Evolutionary conservation across 352 stramenopile species (phyloP).

Genomic region (Globisporangium radiosum): DNA sequence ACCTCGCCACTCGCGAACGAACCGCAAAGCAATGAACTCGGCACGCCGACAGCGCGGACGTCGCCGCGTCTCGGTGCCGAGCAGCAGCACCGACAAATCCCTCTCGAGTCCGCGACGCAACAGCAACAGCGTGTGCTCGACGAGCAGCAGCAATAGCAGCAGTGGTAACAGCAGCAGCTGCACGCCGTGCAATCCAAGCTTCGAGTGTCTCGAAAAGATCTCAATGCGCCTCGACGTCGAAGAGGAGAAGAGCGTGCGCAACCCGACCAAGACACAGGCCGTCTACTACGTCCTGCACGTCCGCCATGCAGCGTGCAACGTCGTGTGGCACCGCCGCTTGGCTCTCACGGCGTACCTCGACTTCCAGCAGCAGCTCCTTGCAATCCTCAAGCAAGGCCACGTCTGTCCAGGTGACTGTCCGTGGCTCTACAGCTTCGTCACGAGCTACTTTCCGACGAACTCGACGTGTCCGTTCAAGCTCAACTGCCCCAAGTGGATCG

Average conservation of each 20-base stretch:
- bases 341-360: neutral
- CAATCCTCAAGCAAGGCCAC: constrained; percentile 8
- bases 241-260: constrained; percentile 5
- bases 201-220: constrained; percentile 9
- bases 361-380: constrained; percentile 6
- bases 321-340: constrained; percentile 6
- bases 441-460: constrained; percentile 13
- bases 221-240: constrained; percentile 7
- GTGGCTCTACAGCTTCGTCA: constrained; percentile 17
- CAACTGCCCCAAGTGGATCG: constrained; percentile 2
- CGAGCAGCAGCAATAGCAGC: neutral
- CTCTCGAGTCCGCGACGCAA: constrained; percentile 3
- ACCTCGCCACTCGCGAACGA: neutral
- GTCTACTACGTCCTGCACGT: constrained; percentile 11
- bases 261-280: neutral
- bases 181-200: constrained; percentile 8
- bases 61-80: neutral
- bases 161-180: constrained; percentile 3
- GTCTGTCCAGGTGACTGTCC: constrained; percentile 11
- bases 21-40: neutral
- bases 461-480: constrained; percentile 7
- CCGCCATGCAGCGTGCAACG: constrained; percentile 4
- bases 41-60: neutral
- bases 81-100: constrained; percentile 1
- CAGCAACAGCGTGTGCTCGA: neutral